Evolutionary conservation across 176 grass and related monocot species (phyloP).

Genomic region (Eragrostis curvula): DNA sequence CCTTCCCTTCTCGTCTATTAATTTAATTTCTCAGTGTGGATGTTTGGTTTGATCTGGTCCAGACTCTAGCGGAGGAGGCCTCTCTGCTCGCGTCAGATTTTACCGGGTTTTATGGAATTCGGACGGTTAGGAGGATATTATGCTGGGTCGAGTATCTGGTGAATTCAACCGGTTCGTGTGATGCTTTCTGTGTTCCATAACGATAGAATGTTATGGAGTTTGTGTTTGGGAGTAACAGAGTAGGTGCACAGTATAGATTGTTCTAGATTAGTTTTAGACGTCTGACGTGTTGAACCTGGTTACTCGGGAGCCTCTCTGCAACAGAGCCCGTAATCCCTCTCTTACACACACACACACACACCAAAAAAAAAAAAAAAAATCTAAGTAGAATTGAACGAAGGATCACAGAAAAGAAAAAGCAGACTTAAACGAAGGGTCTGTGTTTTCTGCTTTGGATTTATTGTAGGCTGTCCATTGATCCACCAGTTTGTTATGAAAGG

Average conservation of each 20-base stretch:
- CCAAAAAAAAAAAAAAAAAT: too few species aligned
- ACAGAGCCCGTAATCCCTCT: background rate
- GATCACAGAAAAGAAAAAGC: too few species aligned
- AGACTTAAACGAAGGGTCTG: background rate
- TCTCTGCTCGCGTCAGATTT: slow-evolving; percentile 10
- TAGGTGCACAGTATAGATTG: background rate
- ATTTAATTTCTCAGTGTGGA: background rate
- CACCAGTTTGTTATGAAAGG: background rate
- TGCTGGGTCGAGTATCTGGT: background rate
- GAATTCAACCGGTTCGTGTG: background rate
- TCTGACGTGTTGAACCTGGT: background rate
- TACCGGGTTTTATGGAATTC: background rate
- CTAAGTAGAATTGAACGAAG: background rate
- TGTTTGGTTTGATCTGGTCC: slow-evolving; percentile 29
- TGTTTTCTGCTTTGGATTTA: background rate
- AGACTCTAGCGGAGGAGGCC: background rate
- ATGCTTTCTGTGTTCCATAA: background rate
- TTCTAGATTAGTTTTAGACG: background rate
- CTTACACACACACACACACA: background rate
- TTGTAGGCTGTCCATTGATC: background rate
- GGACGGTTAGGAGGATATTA: slow-evolving; percentile 16
- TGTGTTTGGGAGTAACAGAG: background rate
- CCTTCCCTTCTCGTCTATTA: background rate
- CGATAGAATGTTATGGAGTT: slow-evolving; percentile 1
- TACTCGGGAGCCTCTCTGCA: background rate